Percentiles rank a stretch among this genome's conserved stretches.
These are phyloP conservation scores for Microcyclosporella mali DNA, from an alignment of 2,329 filamentous ascomycete genomes.

Conservation along the genomic window DNA sequence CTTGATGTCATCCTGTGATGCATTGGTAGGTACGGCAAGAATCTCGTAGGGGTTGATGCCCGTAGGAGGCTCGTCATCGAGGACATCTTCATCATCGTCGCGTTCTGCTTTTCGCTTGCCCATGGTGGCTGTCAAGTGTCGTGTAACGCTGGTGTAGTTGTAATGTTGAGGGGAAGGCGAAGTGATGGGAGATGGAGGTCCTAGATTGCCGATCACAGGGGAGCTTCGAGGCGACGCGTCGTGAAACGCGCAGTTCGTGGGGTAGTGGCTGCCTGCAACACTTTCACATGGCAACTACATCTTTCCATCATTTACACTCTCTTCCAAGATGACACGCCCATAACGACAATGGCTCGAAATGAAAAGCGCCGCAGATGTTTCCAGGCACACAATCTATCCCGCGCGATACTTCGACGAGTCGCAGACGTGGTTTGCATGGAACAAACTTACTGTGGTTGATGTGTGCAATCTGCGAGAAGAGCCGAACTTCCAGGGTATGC, in stretches of 20 bases:
- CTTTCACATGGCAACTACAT: no score
- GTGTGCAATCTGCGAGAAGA: slow-evolving; percentile 48
- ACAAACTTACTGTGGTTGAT: slow-evolving; percentile 53
- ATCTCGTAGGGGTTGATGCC: slow-evolving; percentile 72
- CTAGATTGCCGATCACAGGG: no score
- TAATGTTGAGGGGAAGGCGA: background rate
- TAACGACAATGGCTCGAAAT: slow-evolving; percentile 21
- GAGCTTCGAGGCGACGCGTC: no score
- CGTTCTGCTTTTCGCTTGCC: slow-evolving; percentile 15
- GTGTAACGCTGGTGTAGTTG: background rate
- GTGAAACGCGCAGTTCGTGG: no score
- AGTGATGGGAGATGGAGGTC: background rate
- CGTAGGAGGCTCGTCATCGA: slow-evolving; percentile 57
- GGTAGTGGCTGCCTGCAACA: no score
- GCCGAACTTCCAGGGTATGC: slow-evolving; percentile 44
- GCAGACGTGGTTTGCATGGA: slow-evolving; percentile 58
- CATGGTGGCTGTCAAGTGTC: slow-evolving; percentile 4
- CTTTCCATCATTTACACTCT: slow-evolving; percentile 2
- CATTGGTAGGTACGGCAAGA: slow-evolving; percentile 60
- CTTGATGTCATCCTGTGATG: slow-evolving; percentile 75
- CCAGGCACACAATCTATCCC: slow-evolving; percentile 42
- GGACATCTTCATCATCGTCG: slow-evolving; percentile 42
- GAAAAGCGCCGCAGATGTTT: slow-evolving; percentile 22
- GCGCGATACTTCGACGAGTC: slow-evolving; percentile 55
- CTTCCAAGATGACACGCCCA: background rate